phyloP scores from a whole-genome alignment of 495 filamentous ascomycete species.

The Penicillium taxi region DNA sequence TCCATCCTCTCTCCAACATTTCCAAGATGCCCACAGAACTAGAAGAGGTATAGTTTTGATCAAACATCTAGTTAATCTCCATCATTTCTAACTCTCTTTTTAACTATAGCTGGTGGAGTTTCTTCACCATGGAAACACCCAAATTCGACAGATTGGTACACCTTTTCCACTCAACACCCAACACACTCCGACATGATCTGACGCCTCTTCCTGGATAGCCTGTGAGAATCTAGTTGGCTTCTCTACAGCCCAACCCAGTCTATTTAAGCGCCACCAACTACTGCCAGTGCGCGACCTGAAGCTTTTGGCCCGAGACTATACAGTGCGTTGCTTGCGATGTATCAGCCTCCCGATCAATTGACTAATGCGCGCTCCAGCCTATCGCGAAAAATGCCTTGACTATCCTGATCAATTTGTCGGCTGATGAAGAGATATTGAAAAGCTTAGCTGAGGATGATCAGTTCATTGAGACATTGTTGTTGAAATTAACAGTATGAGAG shows the following conservation, averaged over 20 bases:
- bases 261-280: conserved; percentile 81
- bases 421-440: conserved; percentile 64
- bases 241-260: conserved; percentile 61
- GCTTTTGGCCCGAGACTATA: conserved; percentile 73
- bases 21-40: conserved; percentile 68
- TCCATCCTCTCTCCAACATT: background rate
- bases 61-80: background rate
- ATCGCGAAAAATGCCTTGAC: conserved; percentile 89
- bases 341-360: background rate
- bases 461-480: conserved; percentile 67
- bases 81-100: background rate
- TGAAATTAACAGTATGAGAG: conserved; percentile 64
- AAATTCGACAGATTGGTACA: conserved; percentile 69
- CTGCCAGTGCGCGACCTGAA: conserved; percentile 81
- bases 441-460: conserved; percentile 68
- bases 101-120: conserved; percentile 72
- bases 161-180: background rate
- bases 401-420: conserved; percentile 86
- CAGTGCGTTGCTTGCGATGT: conserved; percentile 40
- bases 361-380: conserved; percentile 41
- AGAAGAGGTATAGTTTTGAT: conserved; percentile 56
- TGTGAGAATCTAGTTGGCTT: conserved; percentile 81
- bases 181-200: conserved; percentile 4
- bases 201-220: conserved; percentile 40
- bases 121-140: conserved; percentile 79